phyloP scores from a whole-genome alignment of 2,329 filamentous ascomycete species.

The Alternaria burnsii region DNA sequence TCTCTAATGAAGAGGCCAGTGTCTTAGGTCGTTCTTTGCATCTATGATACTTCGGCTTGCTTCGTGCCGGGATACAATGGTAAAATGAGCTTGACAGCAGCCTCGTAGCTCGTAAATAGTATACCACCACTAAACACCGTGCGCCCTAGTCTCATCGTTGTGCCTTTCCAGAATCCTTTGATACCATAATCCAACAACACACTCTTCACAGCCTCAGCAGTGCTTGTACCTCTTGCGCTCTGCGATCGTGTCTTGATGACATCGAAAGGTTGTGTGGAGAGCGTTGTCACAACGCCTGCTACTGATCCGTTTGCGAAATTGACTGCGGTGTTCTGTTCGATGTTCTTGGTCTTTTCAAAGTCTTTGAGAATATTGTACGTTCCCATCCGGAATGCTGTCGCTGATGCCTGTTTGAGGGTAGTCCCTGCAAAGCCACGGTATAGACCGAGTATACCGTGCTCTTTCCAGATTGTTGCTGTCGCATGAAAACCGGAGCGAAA shows the following conservation, averaged over 20 bases:
- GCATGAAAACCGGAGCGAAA: conserved; percentile 64
- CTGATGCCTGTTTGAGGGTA: conserved; percentile 69
- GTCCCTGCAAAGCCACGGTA: conserved; percentile 69
- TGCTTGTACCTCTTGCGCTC: conserved; percentile 65
- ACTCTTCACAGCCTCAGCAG: conserved; percentile 63
- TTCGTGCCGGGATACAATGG: conserved; percentile 45
- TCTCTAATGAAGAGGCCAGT: not conserved
- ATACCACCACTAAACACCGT: conserved; percentile 73
- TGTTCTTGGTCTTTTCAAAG: conserved; percentile 58
- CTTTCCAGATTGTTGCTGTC: conserved; percentile 57
- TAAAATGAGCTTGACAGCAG: conserved; percentile 60
- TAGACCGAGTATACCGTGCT: conserved; percentile 63
- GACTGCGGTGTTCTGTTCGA: conserved; percentile 60
- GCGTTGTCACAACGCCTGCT: conserved; percentile 68
- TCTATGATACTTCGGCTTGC: conserved; percentile 32
- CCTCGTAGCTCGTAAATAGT: conserved; percentile 70
- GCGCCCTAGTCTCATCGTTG: conserved; percentile 71
- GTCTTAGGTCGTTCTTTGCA: conserved; percentile 8
- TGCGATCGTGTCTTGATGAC: conserved; percentile 71
- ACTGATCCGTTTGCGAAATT: conserved; percentile 70
- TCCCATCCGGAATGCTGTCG: conserved; percentile 69
- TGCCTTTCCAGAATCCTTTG: conserved; percentile 71
- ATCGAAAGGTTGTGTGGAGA: conserved; percentile 69
- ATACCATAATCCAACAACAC: conserved; percentile 67
- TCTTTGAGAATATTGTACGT: conserved; percentile 71